Base-by-base conservation (phyloP, 768 basidiomycete species). In the Amanita fuliginea region DNA sequence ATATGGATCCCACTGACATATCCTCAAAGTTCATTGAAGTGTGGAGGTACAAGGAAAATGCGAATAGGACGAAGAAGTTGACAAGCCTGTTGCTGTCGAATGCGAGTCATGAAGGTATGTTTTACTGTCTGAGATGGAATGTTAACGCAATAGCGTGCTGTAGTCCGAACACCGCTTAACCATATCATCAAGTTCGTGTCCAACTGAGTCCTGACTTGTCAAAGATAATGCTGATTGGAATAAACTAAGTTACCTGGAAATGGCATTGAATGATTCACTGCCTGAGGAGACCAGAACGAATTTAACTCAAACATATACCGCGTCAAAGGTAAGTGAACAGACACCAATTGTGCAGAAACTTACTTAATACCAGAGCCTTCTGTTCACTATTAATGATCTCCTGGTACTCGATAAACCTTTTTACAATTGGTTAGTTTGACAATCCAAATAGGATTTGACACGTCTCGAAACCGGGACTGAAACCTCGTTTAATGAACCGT, bases 311-410 rank as follows among this genome's bases (percentile, higher is more conserved):
- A 82, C 82, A 24, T 83, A 90, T 62, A 72, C 78, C 36, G 87
- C 89, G 0, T 86, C 85, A 0, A 86, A 86, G 66, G 81, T 75
- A 45, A 53, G 51, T 54, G 10, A 10, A 35, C 10, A 50, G 5
- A 16, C 46, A 6, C 35, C 26, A 45, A 22, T 26, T 41, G 16
- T 18, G 14, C 41, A 42, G 32, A 11, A 43, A 36, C 11, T 19
- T 18, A 18, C 28, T 39, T 46, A 28, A 43, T 13, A 13, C 19
- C 57, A 80, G 80, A 79, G 79, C 51, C 65, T 90, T 18, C 64
- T 90, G 3, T 89, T 87, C 66, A 86, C 86, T 3, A 87, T 90
- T 62, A 89, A 89, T 60, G 86, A 90, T 62, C 67, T 90, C 8
- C 68, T 90, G 57, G 77, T 80, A 47, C 11, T 67, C 55, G n/a